phyloP scores from a whole-genome alignment of 2,329 filamentous ascomycete species.

The Alternaria arbusti region DNA sequence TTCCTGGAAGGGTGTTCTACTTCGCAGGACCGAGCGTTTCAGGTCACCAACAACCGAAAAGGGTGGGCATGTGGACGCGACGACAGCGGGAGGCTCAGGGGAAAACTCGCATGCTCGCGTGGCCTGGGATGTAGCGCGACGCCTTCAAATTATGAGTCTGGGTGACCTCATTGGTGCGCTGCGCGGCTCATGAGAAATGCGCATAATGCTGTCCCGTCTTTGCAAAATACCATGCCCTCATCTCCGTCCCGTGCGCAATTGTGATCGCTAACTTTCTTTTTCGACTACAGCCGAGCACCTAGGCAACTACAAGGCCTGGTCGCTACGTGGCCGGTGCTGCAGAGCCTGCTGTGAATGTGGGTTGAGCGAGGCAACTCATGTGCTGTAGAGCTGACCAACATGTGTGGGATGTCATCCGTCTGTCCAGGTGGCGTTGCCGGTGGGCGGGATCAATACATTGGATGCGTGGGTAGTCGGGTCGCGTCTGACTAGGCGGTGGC shows the following conservation, averaged over 20 bases:
- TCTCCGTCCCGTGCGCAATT: conserved; percentile 8
- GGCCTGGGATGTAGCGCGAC: not conserved
- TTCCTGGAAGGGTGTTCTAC: not conserved
- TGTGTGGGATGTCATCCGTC: not conserved
- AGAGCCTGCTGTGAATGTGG: not conserved
- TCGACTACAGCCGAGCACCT: not conserved
- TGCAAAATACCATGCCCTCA: conserved; percentile 5
- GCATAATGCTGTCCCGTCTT: not conserved
- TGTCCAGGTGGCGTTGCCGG: not conserved
- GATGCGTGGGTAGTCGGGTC: not conserved
- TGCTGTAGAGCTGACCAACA: not conserved
- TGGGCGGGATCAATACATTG: not conserved
- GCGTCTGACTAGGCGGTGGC: not conserved
- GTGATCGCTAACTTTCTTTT: not conserved
- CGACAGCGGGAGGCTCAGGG: conserved; percentile 3
- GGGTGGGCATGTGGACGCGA: not conserved
- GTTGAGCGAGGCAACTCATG: not conserved
- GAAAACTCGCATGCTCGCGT: not conserved
- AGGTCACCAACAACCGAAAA: not conserved
- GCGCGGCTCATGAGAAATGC: not conserved
- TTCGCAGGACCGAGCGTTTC: not conserved
- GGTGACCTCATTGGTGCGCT: not conserved
- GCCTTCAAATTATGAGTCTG: not conserved
- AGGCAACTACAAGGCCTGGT: not conserved
- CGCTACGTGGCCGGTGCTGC: conserved; percentile 1